Percentiles rank a stretch among this genome's conserved stretches.
Evolutionary conservation across 78 protist genomes (phyloP).

Genomic region (Pelomyxa schiedti): DNA sequence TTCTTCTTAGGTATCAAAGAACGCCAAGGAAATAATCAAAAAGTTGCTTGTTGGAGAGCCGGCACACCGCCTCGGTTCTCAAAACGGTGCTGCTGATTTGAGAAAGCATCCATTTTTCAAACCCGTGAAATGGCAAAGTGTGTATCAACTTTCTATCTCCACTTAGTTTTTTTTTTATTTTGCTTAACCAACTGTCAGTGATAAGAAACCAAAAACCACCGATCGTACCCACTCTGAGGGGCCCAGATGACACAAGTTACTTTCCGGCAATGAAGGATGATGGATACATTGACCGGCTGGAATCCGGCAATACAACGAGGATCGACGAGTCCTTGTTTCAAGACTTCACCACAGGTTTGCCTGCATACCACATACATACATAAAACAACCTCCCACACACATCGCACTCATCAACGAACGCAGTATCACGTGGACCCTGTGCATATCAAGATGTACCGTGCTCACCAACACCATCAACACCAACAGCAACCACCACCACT

Average conservation of each 20-base stretch:
- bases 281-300: background rate
- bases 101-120: constrained; percentile 46
- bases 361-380: too few species aligned
- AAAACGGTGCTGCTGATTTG: constrained; percentile 32
- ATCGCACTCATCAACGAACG: too few species aligned
- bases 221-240: background rate
- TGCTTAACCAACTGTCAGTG: too few species aligned
- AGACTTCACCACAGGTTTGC: too few species aligned
- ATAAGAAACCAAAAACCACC: background rate
- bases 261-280: background rate
- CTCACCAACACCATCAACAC: too few species aligned
- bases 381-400: too few species aligned
- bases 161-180: too few species aligned
- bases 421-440: too few species aligned
- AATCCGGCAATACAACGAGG: background rate
- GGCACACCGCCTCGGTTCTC: constrained; percentile 42
- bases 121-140: constrained; percentile 23
- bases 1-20: background rate
- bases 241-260: background rate
- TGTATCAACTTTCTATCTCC: too few species aligned
- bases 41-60: constrained; percentile 46
- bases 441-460: too few species aligned
- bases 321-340: too few species aligned
- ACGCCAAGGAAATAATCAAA: constrained; percentile 21
- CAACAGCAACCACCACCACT: too few species aligned